Conservation (phyloP, 768 basidiomycete genomes). For the Phaeolepiota aurea region DNA sequence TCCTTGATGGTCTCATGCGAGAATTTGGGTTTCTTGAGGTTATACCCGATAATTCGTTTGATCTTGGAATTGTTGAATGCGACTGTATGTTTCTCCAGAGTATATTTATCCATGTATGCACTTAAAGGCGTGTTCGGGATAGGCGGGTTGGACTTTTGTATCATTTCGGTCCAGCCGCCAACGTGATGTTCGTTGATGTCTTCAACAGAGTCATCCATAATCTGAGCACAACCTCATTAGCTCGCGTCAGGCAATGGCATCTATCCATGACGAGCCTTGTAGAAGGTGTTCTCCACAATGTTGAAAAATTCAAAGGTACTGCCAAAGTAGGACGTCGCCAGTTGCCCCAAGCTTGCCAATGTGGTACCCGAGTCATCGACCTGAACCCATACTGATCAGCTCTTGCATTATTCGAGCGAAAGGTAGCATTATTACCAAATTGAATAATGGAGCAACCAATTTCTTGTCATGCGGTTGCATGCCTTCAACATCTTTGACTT, state of each 20-base stretch:
- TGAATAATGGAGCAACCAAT: conserved; percentile 72
- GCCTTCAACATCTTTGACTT: conserved; percentile 54
- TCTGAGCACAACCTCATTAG: conserved; percentile 22
- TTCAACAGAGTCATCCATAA: conserved; percentile 63
- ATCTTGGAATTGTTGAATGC: conserved; percentile 68
- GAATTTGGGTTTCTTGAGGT: conserved; percentile 54
- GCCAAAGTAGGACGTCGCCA: conserved; percentile 63
- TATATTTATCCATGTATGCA: conserved; percentile 73
- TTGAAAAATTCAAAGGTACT: conserved; percentile 80
- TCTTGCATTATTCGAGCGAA: neutral
- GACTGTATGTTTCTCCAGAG: conserved; percentile 61
- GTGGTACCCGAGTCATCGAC: conserved; percentile 73
- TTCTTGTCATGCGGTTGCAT: conserved; percentile 47
- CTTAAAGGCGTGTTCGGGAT: conserved; percentile 63
- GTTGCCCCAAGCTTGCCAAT: conserved; percentile 54
- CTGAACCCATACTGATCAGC: conserved; percentile 24
- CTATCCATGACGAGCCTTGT: conserved; percentile 43
- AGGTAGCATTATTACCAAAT: conserved; percentile 42
- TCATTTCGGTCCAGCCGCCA: conserved; percentile 76
- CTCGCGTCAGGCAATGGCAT: neutral
- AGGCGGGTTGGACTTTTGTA: conserved; percentile 60
- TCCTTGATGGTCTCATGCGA: conserved; percentile 55
- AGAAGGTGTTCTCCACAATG: conserved; percentile 53
- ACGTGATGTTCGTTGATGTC: conserved; percentile 85
- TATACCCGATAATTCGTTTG: conserved; percentile 64